Conservation (phyloP, 768 basidiomycete species). For the Suillus weaverae region DNA sequence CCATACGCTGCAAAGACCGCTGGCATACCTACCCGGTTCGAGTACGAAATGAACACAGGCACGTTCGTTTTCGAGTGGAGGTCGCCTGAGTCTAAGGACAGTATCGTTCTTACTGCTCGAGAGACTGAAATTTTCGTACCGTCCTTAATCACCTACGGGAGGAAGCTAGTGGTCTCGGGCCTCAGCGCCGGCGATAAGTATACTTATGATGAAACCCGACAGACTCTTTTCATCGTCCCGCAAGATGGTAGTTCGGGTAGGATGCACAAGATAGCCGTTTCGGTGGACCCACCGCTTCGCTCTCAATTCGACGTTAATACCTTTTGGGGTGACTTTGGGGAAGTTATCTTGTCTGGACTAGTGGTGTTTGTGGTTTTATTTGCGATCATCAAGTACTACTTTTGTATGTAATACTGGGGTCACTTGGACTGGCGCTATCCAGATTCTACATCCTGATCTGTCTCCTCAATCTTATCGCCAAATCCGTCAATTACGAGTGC, state of each 20-base stretch:
- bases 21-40: conserved; percentile 72
- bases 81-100: conserved; percentile 23
- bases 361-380: conserved; percentile 34
- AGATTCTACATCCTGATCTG: not conserved
- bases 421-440: not conserved
- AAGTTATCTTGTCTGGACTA: conserved; percentile 29
- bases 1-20: conserved; percentile 92
- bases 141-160: conserved; percentile 53
- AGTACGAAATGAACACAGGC: conserved; percentile 79
- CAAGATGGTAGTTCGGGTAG: conserved; percentile 43
- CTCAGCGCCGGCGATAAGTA: conserved; percentile 52
- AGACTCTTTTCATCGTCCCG: conserved; percentile 72
- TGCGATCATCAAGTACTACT: conserved; percentile 28
- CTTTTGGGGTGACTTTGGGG: conserved; percentile 61
- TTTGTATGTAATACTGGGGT: conserved; percentile 22
- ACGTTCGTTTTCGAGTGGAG: conserved; percentile 66
- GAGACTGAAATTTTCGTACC: conserved; percentile 89
- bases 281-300: conserved; percentile 52
- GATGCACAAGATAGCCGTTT: conserved; percentile 52
- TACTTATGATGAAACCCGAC: conserved; percentile 60
- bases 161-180: conserved; percentile 59
- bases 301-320: conserved; percentile 58
- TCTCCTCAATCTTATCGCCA: not conserved
- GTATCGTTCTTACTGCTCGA: conserved; percentile 39
- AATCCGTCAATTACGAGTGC: not conserved